These are phyloP conservation scores for Cucurbita ficifolia DNA, from an alignment of 306 rosid genomes.

Conservation along the genomic window DNA sequence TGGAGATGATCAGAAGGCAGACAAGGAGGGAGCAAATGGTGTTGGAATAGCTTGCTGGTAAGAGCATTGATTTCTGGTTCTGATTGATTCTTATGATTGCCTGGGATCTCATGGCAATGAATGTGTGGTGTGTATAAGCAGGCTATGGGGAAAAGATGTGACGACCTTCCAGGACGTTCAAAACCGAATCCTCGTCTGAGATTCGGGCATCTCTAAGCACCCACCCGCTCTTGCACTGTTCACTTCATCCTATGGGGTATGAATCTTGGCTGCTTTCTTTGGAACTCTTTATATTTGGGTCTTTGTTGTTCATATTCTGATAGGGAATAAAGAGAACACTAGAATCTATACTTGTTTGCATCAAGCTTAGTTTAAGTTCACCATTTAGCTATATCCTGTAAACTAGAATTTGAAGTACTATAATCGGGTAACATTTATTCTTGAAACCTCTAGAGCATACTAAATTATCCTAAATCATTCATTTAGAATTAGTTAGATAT, in stretches of 20 bases:
- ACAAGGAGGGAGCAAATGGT: conserved; percentile 62
- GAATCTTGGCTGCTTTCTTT: background rate
- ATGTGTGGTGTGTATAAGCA: conserved; percentile 12
- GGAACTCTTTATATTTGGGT: background rate
- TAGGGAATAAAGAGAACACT: no score
- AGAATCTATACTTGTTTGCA: no score
- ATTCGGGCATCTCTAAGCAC: conserved; percentile 11
- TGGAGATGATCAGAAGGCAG: conserved; percentile 75
- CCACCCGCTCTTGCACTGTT: background rate
- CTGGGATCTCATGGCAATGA: no score
- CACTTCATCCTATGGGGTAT: background rate
- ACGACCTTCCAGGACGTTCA: conserved; percentile 53
- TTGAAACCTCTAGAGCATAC: no score
- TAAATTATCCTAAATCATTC: no score
- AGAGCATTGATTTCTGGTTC: conserved; percentile 5
- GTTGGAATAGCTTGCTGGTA: conserved; percentile 85
- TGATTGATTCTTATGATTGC: no score
- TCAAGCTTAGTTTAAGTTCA: no score
- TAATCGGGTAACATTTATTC: no score
- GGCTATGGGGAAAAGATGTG: conserved; percentile 87
- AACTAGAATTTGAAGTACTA: no score
- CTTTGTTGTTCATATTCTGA: background rate
- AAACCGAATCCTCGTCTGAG: conserved; percentile 31
- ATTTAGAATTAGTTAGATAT: no score
- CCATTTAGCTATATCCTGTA: no score